Base-by-base conservation (phyloP, 805 yeast species). In the Candida insectalens region DNA sequence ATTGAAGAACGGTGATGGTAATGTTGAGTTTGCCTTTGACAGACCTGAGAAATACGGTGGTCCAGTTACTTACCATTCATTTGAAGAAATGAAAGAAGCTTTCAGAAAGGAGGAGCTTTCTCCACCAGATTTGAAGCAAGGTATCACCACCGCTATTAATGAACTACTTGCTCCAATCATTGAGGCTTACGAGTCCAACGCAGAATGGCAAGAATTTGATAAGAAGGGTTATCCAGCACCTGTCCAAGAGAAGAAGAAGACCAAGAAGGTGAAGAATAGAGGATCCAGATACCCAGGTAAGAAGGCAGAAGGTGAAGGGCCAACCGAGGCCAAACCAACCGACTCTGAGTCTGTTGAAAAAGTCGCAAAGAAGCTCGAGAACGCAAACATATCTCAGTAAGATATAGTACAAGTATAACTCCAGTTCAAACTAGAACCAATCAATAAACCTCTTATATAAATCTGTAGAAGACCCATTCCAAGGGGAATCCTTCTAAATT, bases 31-130 rank as follows among this genome's bases (percentile, higher is more conserved):
- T 62, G 65, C 59, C 55, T 75, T 92, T 46, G 75, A 81, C 50
- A 81, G 98, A 62, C 96, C 96, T 31, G 99, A 92, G 58, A 79
- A 92, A 62, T 92, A 84, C 57, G 98, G 99, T 46, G 99, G 99
- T 33, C 80, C 94, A 45, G 67, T 92, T 37, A 65, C 78, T 31
- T 92, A 74, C 71, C 53, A 53, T 27, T 65, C 83, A 14, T 65
- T 84, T 45, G 87, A 73, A 14, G 71, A 74, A 25, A 64, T 92
- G 50, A 79, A 80, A 54, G 61, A 62, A 25, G 95, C 81, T 46
- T 92, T 69, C 61, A 78, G 71, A 29, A 67, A 70, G 20, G 83
- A 81, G 55, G 74, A 74, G 53, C 70, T 92, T 48, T 71, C 92
- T 25, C 97, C 99, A 20, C 92, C 85, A 20, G 99, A 92, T 59